These are phyloP conservation scores for Nothophaeocryptopus gaeumannii DNA, from an alignment of 2,329 filamentous ascomycete genomes.

Conservation along the genomic window DNA sequence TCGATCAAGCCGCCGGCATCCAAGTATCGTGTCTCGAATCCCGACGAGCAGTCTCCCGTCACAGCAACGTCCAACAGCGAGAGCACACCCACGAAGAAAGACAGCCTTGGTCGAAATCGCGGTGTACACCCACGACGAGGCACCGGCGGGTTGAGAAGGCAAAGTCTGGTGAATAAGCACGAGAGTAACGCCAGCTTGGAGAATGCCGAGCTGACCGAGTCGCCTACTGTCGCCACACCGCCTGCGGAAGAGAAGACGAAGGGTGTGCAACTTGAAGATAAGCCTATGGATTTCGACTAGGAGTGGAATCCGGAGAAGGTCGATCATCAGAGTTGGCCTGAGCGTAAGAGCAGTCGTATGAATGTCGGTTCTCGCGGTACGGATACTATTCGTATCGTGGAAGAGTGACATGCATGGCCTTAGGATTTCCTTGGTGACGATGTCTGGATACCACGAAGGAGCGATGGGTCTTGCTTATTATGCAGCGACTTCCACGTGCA, in stretches of 20 bases:
- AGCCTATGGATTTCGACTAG: conserved; percentile 70
- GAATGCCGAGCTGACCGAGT: conserved; percentile 16
- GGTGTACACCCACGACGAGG: conserved; percentile 35
- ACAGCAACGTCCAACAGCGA: conserved; percentile 10
- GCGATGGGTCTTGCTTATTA: too few relatives aligned
- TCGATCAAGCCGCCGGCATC: conserved; percentile 16
- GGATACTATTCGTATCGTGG: too few relatives aligned
- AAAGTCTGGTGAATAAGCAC: conserved; percentile 33
- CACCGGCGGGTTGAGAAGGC: conserved; percentile 40
- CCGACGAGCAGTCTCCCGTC: conserved; percentile 21
- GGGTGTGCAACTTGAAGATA: conserved; percentile 69
- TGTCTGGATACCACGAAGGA: too few relatives aligned
- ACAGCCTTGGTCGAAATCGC: conserved; percentile 18
- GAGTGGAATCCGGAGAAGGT: conserved; percentile 25
- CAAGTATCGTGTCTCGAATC: conserved; percentile 12
- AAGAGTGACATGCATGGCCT: too few relatives aligned
- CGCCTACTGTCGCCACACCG: conserved; percentile 17
- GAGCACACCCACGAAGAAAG: conserved; percentile 24
- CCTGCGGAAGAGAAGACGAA: conserved; percentile 37
- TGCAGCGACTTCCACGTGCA: too few relatives aligned
- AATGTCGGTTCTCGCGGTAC: too few relatives aligned
- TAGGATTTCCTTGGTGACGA: too few relatives aligned
- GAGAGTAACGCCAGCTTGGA: conserved; percentile 20
- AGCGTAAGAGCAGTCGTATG: too few relatives aligned
- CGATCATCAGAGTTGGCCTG: background rate